Conservation (phyloP, 164 flowering plant genomes). For the Magnolia officinalis region DNA sequence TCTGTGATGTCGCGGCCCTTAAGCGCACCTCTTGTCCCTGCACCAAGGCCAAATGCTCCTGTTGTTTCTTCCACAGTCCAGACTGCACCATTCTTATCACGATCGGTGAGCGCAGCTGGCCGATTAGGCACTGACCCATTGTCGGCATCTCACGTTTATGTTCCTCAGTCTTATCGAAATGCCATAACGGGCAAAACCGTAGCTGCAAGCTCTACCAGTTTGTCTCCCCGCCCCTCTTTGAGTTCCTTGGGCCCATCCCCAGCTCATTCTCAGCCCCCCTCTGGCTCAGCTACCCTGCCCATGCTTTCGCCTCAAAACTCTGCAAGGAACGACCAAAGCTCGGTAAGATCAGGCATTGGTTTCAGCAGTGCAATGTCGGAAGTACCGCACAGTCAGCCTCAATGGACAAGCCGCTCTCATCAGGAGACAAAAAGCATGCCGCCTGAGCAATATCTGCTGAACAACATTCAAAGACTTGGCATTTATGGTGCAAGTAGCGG, state of each 20-base stretch:
- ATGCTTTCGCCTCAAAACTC: conserved; percentile 34
- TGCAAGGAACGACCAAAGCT: conserved; percentile 34
- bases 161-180: conserved; percentile 78
- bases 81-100: conserved; percentile 51
- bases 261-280: conserved; percentile 33
- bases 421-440: conserved; percentile 25
- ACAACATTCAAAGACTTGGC: conserved; percentile 31
- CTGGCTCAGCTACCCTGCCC: conserved; percentile 17
- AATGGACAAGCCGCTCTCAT: conserved; percentile 45
- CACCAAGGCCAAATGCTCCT: conserved; percentile 47
- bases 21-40: conserved; percentile 68
- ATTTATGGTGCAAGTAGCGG: conserved; percentile 27
- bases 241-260: conserved; percentile 31
- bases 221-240: conserved; percentile 30
- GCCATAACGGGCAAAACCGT: conserved; percentile 61
- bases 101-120: conserved; percentile 79
- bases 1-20: conserved; percentile 70
- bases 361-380: conserved; percentile 47
- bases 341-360: conserved; percentile 41
- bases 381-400: conserved; percentile 33
- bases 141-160: conserved; percentile 40
- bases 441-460: conserved; percentile 25
- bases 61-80: conserved; percentile 49
- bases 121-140: conserved; percentile 65
- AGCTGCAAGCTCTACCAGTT: conserved; percentile 35